phyloP scores from a whole-genome alignment of 2,329 filamentous ascomycete species.

The Epichloe uncinata region DNA sequence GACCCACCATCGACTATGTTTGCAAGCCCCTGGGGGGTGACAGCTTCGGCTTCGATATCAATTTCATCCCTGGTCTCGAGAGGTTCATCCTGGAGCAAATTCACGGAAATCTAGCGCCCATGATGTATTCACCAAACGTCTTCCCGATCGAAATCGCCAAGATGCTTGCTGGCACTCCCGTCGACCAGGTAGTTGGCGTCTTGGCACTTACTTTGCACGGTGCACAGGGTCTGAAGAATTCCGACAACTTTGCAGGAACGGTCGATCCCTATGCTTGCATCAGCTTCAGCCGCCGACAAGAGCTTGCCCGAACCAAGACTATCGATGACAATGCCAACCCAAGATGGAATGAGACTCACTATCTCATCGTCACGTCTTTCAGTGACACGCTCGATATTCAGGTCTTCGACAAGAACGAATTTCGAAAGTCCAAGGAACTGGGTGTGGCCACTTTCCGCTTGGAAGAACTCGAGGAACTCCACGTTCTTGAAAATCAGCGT shows the following conservation, averaged over 20 bases:
- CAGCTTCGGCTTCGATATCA: constrained; percentile 94
- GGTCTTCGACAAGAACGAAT: constrained; percentile 87
- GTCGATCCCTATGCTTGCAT: constrained; percentile 82
- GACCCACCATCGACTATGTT: constrained; percentile 85
- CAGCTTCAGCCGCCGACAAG: constrained; percentile 69
- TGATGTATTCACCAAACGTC: constrained; percentile 97
- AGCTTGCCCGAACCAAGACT: constrained; percentile 80
- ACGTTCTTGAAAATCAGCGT: constrained; percentile 70
- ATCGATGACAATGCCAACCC: constrained; percentile 75
- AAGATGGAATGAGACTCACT: constrained; percentile 92
- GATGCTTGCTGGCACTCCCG: constrained; percentile 85
- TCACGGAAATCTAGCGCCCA: constrained; percentile 81
- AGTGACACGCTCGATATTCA: constrained; percentile 77
- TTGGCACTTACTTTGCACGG: constrained; percentile 84
- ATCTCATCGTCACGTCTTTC: constrained; percentile 85
- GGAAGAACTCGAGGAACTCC: constrained; percentile 64
- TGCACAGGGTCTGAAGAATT: constrained; percentile 85
- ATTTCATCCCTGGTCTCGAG: constrained; percentile 93
- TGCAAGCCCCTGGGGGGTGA: constrained; percentile 98
- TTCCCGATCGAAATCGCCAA: constrained; percentile 98
- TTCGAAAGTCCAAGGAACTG: constrained; percentile 91
- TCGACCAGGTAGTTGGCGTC: constrained; percentile 93
- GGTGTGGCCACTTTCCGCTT: constrained; percentile 76
- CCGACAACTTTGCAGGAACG: constrained; percentile 83
- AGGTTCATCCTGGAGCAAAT: constrained; percentile 92